Conservation (phyloP, 2,329 filamentous ascomycete genomes). For the Parasarocladium wereldwijsianum region DNA sequence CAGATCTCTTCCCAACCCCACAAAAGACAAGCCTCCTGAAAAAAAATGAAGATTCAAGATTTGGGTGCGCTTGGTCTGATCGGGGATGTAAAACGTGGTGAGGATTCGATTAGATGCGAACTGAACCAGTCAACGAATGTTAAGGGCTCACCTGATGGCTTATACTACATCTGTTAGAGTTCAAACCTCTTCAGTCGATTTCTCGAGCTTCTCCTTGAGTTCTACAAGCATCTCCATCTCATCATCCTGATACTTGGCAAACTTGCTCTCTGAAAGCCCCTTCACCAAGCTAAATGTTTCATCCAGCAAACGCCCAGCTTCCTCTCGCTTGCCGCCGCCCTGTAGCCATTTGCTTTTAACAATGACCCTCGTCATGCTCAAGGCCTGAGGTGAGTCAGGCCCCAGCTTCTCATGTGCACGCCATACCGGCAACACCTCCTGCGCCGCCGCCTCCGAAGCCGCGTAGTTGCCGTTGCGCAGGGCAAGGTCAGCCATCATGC, state of each 20-base stretch:
- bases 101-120: no score
- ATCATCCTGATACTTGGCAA: constrained; percentile 3
- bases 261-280: constrained; percentile 3
- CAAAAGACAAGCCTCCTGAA: no score
- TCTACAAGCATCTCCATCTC: constrained; percentile 2
- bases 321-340: constrained; percentile 1
- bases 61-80: no score
- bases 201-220: constrained; percentile 2
- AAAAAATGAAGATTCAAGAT: no score
- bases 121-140: no score
- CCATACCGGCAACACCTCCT: constrained; percentile 2
- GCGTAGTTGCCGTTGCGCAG: constrained; percentile 3
- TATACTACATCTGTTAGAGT: no score
- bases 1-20: no score
- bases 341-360: constrained; percentile 1
- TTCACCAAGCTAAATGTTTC: constrained; percentile 2
- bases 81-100: no score
- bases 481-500: constrained; percentile 2
- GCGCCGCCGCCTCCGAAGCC: constrained; percentile 1
- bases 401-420: constrained; percentile 3
- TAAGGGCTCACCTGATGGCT: no score
- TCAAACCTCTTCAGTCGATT: constrained; percentile 1
- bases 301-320: constrained; percentile 1
- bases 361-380: constrained; percentile 2
- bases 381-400: constrained; percentile 2